Evolutionary conservation across 805 yeast genomes (phyloP), one percentile per base, ranked within the genome.

Genomic region (Ascoidea tarda): DNA sequence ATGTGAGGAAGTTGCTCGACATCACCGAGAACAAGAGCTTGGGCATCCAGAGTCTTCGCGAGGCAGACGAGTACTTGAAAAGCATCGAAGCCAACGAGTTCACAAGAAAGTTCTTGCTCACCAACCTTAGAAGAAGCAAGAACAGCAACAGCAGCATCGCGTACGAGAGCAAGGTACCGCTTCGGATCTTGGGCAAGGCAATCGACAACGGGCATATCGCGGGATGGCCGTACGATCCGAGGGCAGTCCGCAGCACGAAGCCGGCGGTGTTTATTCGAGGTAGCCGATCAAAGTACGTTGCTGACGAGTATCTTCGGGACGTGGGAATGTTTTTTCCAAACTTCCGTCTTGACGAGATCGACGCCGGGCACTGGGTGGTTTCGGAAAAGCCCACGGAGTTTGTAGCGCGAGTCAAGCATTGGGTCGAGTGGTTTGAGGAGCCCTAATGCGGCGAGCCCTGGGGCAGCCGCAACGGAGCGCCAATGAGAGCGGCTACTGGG

Each of bases 351-450:
- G 71, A 77, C 48, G 96, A 85, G 61, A 70, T 93, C 31, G 82
- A 87, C 16, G 78, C 90, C 0, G 96, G 96, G 1, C 99, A 91
- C 66, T 91, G 97, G 96, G 77, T 90, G 14, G 87, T 87, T 58
- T 79, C 87, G 46, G 97, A 91, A 62, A 83, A 84, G 58, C 96
- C 98, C 0, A 59, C 70, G 6, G 95, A 83, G 61, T 88, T 91
- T 57, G 70, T 87, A 31, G 77, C 73, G 3, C 67, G 69, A 5
- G 78, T 86, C 14, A 73, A 71, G 33, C 84, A 82, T 33, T 90
- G 81, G 67, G 72, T 87, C 5, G 79, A 78, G 47, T 50, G 33
- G 14, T 51, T 52, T 33, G 58, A 55, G 45, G 58, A 56, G 28
- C 28, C 28, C 28, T 21, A 21, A 21, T 21, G 28, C 28, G 3